These are phyloP conservation scores for Metschnikowia similis DNA, from an alignment of 805 yeast species.

Conservation along the genomic window DNA sequence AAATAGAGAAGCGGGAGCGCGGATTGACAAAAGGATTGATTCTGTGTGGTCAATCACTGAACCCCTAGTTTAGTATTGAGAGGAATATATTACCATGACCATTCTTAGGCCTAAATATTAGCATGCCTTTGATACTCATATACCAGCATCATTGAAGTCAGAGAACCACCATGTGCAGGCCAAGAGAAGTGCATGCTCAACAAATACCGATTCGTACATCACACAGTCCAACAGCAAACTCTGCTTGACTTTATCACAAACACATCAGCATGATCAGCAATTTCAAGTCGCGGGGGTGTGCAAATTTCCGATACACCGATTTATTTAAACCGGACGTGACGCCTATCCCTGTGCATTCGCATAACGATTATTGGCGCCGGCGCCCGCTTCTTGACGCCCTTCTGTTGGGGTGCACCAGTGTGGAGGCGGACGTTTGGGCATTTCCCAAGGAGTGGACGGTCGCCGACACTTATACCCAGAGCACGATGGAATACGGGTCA, in stretches of 20 bases:
- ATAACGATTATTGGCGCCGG: slow-evolving; percentile 65
- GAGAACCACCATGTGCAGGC: too few species aligned
- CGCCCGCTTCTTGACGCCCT: slow-evolving; percentile 58
- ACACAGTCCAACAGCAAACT: too few species aligned
- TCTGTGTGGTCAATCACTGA: too few species aligned
- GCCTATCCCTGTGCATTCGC: slow-evolving; percentile 54
- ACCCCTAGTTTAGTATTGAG: too few species aligned
- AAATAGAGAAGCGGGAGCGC: too few species aligned
- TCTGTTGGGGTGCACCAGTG: slow-evolving; percentile 49
- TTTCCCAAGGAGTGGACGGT: slow-evolving; percentile 31
- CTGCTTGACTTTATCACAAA: background rate
- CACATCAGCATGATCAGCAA: slow-evolving; percentile 11
- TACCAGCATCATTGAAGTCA: too few species aligned
- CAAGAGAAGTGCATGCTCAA: too few species aligned
- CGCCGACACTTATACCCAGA: slow-evolving; percentile 23
- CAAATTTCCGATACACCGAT: slow-evolving; percentile 17
- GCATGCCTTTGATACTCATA: too few species aligned
- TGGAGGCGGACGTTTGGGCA: slow-evolving; percentile 67
- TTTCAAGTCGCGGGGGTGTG: slow-evolving; percentile 4
- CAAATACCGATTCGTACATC: too few species aligned
- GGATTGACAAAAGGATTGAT: too few species aligned
- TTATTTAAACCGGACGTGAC: slow-evolving; percentile 33
- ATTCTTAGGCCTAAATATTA: too few species aligned
- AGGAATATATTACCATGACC: too few species aligned
- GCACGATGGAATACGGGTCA: slow-evolving; percentile 17